phyloP scores from a whole-genome alignment of 1,139 yeast species.

The Debaryomycetaceae sp. region DNA sequence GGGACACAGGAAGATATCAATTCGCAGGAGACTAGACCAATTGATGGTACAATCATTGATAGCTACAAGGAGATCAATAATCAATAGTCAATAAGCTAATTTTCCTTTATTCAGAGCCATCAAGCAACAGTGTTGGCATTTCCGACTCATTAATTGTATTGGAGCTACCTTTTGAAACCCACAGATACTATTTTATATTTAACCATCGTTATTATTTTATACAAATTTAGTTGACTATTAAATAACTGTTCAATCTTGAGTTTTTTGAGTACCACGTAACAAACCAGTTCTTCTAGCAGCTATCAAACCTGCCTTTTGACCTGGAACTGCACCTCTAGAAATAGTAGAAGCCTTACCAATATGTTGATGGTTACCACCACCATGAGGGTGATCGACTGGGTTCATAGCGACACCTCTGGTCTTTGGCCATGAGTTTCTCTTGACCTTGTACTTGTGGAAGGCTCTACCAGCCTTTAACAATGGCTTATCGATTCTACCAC shows the following conservation, averaged over 20 bases:
- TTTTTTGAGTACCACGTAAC: constrained; percentile 99
- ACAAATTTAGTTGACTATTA: neutral
- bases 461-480: constrained; percentile 99
- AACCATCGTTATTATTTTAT: neutral
- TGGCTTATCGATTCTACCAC: constrained; percentile 99
- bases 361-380: constrained; percentile 99
- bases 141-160: neutral
- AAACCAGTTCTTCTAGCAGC: constrained; percentile 99
- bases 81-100: neutral
- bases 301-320: constrained; percentile 99
- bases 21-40: neutral
- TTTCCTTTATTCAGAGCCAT: no score
- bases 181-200: neutral
- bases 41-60: neutral
- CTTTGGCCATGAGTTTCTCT: constrained; percentile 99
- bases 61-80: neutral
- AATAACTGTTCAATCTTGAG: constrained; percentile 51
- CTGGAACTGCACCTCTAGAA: constrained; percentile 99
- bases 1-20: neutral
- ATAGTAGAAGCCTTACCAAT: constrained; percentile 99
- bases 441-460: constrained; percentile 97
- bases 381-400: constrained; percentile 99
- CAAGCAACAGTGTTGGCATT: neutral
- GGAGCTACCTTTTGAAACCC: neutral
- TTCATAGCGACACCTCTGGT: constrained; percentile 99